Percentiles rank a stretch among this genome's conserved stretches.
Conservation (phyloP, 2,329 filamentous ascomycete genomes). For the Stenocarpella maydis region DNA sequence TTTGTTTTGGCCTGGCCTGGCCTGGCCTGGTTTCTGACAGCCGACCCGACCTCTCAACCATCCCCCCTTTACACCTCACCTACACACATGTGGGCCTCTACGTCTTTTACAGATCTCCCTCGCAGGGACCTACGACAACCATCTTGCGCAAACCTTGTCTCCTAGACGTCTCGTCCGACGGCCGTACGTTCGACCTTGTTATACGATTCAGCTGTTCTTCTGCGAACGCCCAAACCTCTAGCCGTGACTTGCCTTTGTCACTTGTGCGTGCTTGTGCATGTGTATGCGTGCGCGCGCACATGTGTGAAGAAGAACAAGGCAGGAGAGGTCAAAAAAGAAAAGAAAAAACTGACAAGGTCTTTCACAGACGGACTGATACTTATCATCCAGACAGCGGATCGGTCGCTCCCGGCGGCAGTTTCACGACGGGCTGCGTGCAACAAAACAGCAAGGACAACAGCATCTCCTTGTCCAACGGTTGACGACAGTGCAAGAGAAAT, state of each 20-base stretch:
- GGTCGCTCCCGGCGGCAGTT: conserved; percentile 5
- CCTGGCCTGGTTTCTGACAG: not conserved
- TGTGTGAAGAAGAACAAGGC: conserved; percentile 9
- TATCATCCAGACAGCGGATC: conserved; percentile 20
- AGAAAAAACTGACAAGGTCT: conserved; percentile 15
- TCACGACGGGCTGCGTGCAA: conserved; percentile 7
- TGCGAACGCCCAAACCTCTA: not conserved
- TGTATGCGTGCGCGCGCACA: not conserved
- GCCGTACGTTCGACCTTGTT: conserved; percentile 19
- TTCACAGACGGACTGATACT: conserved; percentile 1
- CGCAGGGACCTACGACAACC: not conserved
- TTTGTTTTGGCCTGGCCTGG: not conserved
- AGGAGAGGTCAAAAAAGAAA: too few species aligned
- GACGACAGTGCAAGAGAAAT: not conserved
- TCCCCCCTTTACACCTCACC: conserved; percentile 31
- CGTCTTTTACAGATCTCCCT: not conserved
- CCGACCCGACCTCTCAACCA: not conserved
- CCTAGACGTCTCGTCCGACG: conserved; percentile 1
- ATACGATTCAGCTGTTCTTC: conserved; percentile 1
- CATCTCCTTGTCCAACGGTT: conserved; percentile 24
- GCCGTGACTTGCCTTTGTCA: not conserved
- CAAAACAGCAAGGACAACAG: conserved; percentile 4
- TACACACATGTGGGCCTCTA: conserved; percentile 21
- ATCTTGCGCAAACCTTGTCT: not conserved
- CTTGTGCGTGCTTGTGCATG: not conserved